phyloP scores from a whole-genome alignment of 345 rosid species.

The Boechera divaricarpa region DNA sequence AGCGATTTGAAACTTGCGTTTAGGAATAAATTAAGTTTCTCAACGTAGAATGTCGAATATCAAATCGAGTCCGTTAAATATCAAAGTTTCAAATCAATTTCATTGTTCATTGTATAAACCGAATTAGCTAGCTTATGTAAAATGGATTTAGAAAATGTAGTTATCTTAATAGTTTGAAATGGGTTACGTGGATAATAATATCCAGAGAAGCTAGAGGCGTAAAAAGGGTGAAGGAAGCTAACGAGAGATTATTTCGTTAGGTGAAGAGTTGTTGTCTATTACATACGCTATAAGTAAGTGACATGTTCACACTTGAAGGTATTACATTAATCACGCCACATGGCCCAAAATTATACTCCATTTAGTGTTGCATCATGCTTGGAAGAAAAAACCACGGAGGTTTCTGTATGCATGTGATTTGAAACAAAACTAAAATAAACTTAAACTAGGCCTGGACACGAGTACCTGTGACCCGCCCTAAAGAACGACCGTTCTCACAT shows the following conservation, averaged over 20 bases:
- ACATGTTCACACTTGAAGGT: neutral
- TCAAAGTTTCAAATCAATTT: neutral
- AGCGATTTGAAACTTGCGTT: constrained; percentile 57
- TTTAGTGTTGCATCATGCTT: no score
- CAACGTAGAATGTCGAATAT: neutral
- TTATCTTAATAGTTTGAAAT: neutral
- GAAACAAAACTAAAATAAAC: no score
- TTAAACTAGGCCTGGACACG: no score
- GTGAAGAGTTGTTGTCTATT: constrained; percentile 8
- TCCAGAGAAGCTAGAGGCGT: neutral
- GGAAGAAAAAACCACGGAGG: no score
- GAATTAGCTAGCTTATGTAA: neutral
- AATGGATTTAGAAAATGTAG: neutral
- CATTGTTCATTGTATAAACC: no score
- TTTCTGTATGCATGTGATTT: no score
- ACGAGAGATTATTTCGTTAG: neutral
- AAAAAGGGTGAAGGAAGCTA: neutral
- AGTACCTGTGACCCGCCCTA: no score
- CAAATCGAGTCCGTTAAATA: no score
- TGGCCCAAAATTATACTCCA: neutral
- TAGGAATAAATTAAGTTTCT: constrained; percentile 34
- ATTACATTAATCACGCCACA: neutral
- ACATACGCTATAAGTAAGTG: neutral
- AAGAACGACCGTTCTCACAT: no score
- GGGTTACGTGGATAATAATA: constrained; percentile 6